A percentile compares a stretch with the other conserved stretches of the same genome.
These are phyloP conservation scores for Lasiodiplodia citricola DNA, from an alignment of 2,329 filamentous ascomycete genomes.

Conservation along the genomic window DNA sequence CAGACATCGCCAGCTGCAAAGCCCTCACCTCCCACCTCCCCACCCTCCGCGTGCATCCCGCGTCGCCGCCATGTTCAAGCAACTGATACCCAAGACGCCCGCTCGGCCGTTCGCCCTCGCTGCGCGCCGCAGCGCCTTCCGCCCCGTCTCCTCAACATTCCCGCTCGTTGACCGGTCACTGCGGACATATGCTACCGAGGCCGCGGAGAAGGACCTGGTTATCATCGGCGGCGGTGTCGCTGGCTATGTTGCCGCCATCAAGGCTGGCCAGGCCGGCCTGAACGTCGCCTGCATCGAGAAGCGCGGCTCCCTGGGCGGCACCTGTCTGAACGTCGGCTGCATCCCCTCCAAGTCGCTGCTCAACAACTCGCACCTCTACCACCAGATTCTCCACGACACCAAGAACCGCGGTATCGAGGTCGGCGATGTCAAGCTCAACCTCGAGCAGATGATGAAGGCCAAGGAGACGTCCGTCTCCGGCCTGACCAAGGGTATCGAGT, in stretches of 20 bases:
- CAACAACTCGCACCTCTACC: conserved; percentile 99
- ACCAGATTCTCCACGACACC: conserved; percentile 95
- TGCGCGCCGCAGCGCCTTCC: conserved; percentile 43
- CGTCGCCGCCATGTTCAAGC: conserved; percentile 56
- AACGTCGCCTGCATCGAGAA: conserved; percentile 99
- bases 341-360: conserved; percentile 99
- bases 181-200: conserved; percentile 62
- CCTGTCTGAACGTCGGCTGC: conserved; percentile 98
- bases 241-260: conserved; percentile 98
- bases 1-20: conserved; percentile 22
- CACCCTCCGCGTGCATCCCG: conserved; percentile 32
- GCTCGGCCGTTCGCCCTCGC: conserved; percentile 47
- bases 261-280: conserved; percentile 94
- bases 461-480: conserved; percentile 90
- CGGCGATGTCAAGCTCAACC: conserved; percentile 94
- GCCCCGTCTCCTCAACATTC: conserved; percentile 44
- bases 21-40: conserved; percentile 28
- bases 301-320: conserved; percentile 91
- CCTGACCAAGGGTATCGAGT: conserved; percentile 97
- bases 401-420: conserved; percentile 98
- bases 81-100: conserved; percentile 55
- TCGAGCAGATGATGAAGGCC: conserved; percentile 95
- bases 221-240: conserved; percentile 98
- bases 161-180: conserved; percentile 58
- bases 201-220: conserved; percentile 90